Base-by-base conservation (phyloP, 805 yeast genomes). In the Pichia exigua region DNA sequence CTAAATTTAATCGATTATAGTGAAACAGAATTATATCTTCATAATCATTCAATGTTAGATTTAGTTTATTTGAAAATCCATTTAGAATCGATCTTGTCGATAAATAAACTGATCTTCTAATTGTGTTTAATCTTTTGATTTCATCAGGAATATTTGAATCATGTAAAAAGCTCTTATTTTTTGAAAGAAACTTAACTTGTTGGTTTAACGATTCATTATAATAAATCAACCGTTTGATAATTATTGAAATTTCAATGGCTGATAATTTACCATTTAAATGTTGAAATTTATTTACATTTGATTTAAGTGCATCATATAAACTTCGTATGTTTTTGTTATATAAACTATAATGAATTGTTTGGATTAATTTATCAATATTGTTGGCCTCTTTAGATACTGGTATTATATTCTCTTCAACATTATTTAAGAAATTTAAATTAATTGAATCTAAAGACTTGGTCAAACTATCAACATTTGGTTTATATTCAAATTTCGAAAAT, bases 11-110 rank as follows among this genome's bases (percentile, higher is more conserved):
- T 24, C 58, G 53, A 32, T 48, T 39, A 46, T 57, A 50, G 46
- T 59, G 59, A 22, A 64, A 58, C 11, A 52, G 48, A 15, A 63
- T 53, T 9, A 64, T 52, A 26, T 57, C 54, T 44, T 63, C 65
- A 53, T 62, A 66, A 46, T 65, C 69, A 4, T 48, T 42, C 9
- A 57, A 15, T 11, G 42, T 32, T 38, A 50, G 40, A 11, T 22
- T 18, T 12, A 20, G 17, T 7, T 38, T 17, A 9, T 38, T 30
- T 2, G 18, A 6, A 12, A 50, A 44, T 9, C 26, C 21, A 32
- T 49, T 49, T 12, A 50, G 46, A 5, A 50, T 46, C 5, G 38
- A 27, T 21, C 27, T 50, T 2, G 53, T 50, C n/a, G 49, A 43
- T 17, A 20, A 18, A 44, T 39, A 50, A 7, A 44, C 35, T 21